Base-by-base conservation (phyloP, 257 asterid genomes). In the Linaria vulgaris region DNA sequence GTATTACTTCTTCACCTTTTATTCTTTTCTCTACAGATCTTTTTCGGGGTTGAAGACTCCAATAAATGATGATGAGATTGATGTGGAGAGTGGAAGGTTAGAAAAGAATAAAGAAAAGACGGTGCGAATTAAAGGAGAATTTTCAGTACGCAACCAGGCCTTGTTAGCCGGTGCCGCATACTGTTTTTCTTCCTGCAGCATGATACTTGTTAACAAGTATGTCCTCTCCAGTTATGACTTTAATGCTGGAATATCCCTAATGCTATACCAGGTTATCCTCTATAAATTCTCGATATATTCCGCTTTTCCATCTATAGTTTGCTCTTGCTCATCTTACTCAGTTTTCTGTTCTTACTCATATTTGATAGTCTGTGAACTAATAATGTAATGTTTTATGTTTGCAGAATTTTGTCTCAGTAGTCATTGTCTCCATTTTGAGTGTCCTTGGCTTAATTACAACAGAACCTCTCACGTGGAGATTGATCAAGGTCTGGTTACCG, bases 391-490 rank as follows among this genome's bases (percentile, higher is more conserved):
- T 6, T 66, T 43, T 56, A 20, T 73, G 66, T 64, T 47, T 80
- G 88, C 96, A 91, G 97, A 91, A 91, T 76, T 68, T 88, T 72
- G 96, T 91, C 34, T 77, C 95, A 12, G 96, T 88, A 65, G 78
- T 80, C 57, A 44, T 84, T 56, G 96, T 91, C 69, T 81, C 74
- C 50, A 24, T 61, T 49, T 80, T 88, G 79, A 80, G 88, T 57
- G 47, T 82, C 49, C 72, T 78, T 68, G 96, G 97, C 44, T 16
- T 88, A 56, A 84, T 88, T 65, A 79, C 88, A 37, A 85, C 91
- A 2, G 97, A 91, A 56, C 97, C 96, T 60, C 82, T 91, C 43
- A 88, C 96, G n/a, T 91, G 91, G 97, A 85, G 80, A 82, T 75
- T 91, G 77, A 78, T 82, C 76, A 91, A 79, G 78, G 95, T 85